phyloP scores from a whole-genome alignment of 2,329 filamentous ascomycete genomes.

The Zelopaecilomyces penicillatus region DNA sequence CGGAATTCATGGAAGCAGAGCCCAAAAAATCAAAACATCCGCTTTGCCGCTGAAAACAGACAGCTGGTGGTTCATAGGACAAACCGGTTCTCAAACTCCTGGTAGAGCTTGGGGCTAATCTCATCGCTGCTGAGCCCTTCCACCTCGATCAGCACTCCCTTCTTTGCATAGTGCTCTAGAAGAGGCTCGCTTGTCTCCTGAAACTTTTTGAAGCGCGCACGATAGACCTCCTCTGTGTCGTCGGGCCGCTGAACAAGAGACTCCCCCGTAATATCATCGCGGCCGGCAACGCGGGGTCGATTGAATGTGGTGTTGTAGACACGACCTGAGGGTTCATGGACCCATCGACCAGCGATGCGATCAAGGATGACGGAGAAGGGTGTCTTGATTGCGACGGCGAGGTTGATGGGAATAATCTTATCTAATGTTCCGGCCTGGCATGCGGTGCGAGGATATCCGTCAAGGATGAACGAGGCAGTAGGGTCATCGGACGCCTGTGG shows the following conservation, averaged over 20 bases:
- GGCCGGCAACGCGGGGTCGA: conserved; percentile 67
- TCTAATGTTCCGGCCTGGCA: conserved; percentile 72
- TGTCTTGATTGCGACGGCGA: conserved; percentile 80
- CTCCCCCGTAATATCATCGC: conserved; percentile 88
- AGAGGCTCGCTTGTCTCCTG: conserved; percentile 78
- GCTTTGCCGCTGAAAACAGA: neutral
- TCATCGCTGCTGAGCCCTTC: conserved; percentile 87
- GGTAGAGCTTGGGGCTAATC: conserved; percentile 82
- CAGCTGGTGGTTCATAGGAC: conserved; percentile 8
- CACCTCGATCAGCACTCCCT: conserved; percentile 79
- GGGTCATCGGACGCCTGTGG: conserved; percentile 56
- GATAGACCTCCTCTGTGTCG: conserved; percentile 82
- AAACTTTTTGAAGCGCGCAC: conserved; percentile 70
- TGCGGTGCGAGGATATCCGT: conserved; percentile 89
- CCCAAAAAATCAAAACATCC: neutral
- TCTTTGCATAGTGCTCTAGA: conserved; percentile 78
- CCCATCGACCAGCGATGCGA: conserved; percentile 86
- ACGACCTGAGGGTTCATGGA: conserved; percentile 82
- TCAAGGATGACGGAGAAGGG: conserved; percentile 80
- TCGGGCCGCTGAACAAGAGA: conserved; percentile 72
- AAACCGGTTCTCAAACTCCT: conserved; percentile 75
- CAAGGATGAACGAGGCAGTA: conserved; percentile 82
- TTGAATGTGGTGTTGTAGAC: conserved; percentile 96
- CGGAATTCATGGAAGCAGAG: conserved; percentile 1
- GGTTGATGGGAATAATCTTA: conserved; percentile 81